Evolutionary conservation across 257 asterid species (phyloP).

Genomic region (Ligustrum vulgare): DNA sequence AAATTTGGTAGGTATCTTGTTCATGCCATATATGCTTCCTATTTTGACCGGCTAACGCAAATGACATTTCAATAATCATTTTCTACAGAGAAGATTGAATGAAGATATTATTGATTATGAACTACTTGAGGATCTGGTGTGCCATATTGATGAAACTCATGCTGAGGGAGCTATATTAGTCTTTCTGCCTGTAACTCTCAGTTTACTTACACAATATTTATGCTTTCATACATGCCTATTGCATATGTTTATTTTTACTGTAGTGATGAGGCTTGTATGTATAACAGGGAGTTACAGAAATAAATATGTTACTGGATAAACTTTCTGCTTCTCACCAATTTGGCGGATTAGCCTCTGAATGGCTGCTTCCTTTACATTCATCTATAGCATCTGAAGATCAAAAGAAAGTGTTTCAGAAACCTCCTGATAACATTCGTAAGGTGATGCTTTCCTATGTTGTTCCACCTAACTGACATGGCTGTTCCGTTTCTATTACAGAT

Average conservation of each 20-base stretch:
- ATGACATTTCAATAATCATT: slow-evolving; percentile 20
- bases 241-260: neutral
- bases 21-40: slow-evolving; percentile 14
- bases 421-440: slow-evolving; percentile 89
- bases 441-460: slow-evolving; percentile 33
- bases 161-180: slow-evolving; percentile 85
- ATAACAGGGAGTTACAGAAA: slow-evolving; percentile 90
- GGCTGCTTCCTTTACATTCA: slow-evolving; percentile 97
- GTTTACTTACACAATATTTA: slow-evolving; percentile 16
- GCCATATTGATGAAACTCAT: slow-evolving; percentile 75
- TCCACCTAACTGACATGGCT: slow-evolving; percentile 6
- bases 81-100: slow-evolving; percentile 72
- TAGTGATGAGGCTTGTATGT: slow-evolving; percentile 18
- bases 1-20: slow-evolving; percentile 61
- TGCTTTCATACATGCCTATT: slow-evolving; percentile 12
- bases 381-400: slow-evolving; percentile 94
- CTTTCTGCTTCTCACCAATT: slow-evolving; percentile 74
- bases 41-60: slow-evolving; percentile 4
- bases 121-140: slow-evolving; percentile 91
- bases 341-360: slow-evolving; percentile 80
- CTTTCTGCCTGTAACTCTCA: slow-evolving; percentile 73
- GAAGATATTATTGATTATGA: slow-evolving; percentile 93
- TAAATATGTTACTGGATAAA: slow-evolving; percentile 69
- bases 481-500: slow-evolving; percentile 15
- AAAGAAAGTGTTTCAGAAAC: slow-evolving; percentile 79